Evolutionary conservation across 129 eudicot genomes (phyloP), one percentile per base, ranked within the genome.

Genomic region (Rutidosis leptorrhynchoides): DNA sequence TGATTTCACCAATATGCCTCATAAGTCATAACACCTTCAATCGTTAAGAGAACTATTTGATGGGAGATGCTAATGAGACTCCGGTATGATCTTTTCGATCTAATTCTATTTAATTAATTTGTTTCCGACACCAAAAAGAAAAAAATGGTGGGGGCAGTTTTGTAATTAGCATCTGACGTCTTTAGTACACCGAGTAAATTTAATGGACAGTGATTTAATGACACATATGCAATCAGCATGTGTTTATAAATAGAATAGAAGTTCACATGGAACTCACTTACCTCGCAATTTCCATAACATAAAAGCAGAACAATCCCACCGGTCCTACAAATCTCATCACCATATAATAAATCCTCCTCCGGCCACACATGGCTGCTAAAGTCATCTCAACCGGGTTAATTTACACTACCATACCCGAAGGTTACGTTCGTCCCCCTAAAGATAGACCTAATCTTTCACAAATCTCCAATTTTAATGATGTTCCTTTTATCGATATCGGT

Each of bases 401-500:
- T 14, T 69, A 79, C 75, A 8, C 81, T 0, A 68, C 61, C 27
- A 64, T 92, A 17, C 98, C 98, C 5, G 75, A 68, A 22, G 82
- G 83, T 28, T 92, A 92, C 24, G 66, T 92, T 68, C 96, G 98
- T 27, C 96, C 98, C 27, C 87, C 72, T n/a, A 72, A 80, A 58
- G 95, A 92, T 1, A 42, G 98, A 12, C 98, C 98, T 4, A 85
- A 80, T 22, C 71, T 84, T 1, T 81, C 95, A 2, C 76, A 75
- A 57, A 90, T 85, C 0, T 70, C 73, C 10, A 77, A 85, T 0
- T 88, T 82, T 55, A 52, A 78, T 29, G 70, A 88, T 43, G 96
- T 87, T 29, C 96, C 98, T 0, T 19, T 92, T 17, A 85, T 92
- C 22, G 95, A 92, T 61, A 46, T 92, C 25, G 82, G 78, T 16